Evolutionary conservation across 1,284 basidiomycete genomes (phyloP).

Genomic region (Marasmius oreades): DNA sequence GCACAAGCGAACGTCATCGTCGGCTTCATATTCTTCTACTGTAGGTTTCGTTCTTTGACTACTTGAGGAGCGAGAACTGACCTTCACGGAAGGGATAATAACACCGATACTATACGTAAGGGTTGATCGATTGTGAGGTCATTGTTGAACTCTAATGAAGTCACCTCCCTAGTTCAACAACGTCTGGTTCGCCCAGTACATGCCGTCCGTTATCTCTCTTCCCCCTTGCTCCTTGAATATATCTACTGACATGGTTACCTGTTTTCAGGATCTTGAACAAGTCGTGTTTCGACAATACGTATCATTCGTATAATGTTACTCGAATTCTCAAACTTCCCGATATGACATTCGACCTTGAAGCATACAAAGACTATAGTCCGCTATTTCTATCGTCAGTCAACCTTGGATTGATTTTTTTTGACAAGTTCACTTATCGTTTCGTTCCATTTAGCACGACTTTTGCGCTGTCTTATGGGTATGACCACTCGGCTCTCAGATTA

Average conservation of each 20-base stretch:
- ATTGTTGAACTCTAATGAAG: background rate
- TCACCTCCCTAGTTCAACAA: constrained; percentile 47
- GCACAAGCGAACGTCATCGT: constrained; percentile 72
- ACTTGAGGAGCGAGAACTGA: background rate
- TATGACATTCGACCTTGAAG: constrained; percentile 53
- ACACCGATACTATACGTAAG: constrained; percentile 60
- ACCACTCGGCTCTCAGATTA: constrained; percentile 5
- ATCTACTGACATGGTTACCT: background rate
- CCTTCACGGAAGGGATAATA: constrained; percentile 45
- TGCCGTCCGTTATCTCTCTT: constrained; percentile 36
- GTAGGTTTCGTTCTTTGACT: constrained; percentile 26
- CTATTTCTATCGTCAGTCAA: constrained; percentile 66
- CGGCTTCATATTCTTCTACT: constrained; percentile 74
- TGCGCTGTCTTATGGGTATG: constrained; percentile 58
- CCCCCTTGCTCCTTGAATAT: background rate
- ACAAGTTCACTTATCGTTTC: background rate
- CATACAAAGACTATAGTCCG: constrained; percentile 80
- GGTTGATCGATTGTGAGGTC: constrained; percentile 2
- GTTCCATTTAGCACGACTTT: constrained; percentile 45
- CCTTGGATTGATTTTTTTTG: background rate
- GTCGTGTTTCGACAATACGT: constrained; percentile 60
- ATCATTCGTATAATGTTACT: constrained; percentile 63
- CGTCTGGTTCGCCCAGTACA: constrained; percentile 57
- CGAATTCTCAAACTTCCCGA: constrained; percentile 62
- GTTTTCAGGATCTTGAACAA: constrained; percentile 46